Evolutionary conservation across 2,329 filamentous ascomycete genomes (phyloP), one percentile per base, ranked within the genome.

Genomic region (Sporothrix brunneoviolacea): DNA sequence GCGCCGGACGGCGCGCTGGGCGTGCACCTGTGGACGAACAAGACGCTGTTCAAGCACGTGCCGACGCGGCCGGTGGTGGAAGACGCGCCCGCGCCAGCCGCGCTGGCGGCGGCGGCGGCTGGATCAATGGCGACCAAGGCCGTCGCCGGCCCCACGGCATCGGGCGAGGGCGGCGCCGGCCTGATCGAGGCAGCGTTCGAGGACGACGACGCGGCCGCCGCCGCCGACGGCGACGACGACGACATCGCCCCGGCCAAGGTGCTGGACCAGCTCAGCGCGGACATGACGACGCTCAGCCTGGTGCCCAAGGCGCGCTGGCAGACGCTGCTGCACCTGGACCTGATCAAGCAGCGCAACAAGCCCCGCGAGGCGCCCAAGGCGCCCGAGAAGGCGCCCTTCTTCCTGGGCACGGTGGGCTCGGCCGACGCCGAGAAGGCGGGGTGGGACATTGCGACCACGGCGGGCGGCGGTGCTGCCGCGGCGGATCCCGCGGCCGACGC

Each of bases 1-100:
- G 86, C 90, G 0, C 83, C 90, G 48, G 82, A 89, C 48, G 86
- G 85, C 51, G 82, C 84, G 56, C 79, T 95, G 1, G 93, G 93
- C 12, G 84, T 98, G n/a, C 84, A 88, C 58, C 80, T 98, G 42
- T 98, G 93, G 91, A 96, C 88, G 19, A 98, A 98, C 68, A 88
- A 88, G 62, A 85, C 86, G 0, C 74, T 97, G 1, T 98, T 95
- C 73, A 87, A 84, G 50, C 90, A 95, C 59, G 82, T 95, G 0
- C 84, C 91, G 0, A 94, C 90, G 1, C 77, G 86, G 18, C 88
- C 93, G 59, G 86, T 98, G 52, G 84, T 86, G 4, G 88, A 94
- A 10, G n/a, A n/a, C n/a, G n/a, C n/a, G n/a, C n/a, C n/a, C n/a
- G n/a, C n/a, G n/a, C n/a, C n/a, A 56, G 77, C 80, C 49, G 83